Base-by-base conservation (phyloP, 805 yeast species). In the Candida maris region DNA sequence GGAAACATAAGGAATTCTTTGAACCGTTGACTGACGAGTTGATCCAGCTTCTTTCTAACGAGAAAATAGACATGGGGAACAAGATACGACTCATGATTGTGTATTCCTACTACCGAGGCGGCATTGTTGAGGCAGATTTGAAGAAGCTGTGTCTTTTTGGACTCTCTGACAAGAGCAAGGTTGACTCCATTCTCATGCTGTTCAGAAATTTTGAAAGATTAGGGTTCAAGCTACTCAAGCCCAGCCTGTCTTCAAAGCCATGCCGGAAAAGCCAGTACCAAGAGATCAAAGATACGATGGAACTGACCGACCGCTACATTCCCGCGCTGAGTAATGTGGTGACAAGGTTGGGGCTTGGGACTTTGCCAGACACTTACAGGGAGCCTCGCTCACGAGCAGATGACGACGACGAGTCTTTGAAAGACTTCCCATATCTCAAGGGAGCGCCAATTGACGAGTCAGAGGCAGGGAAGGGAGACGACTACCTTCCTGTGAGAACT, bases 51-150 rank as follows among this genome's bases (percentile, higher is more conserved):
- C 64, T 91, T 16, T 62, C 68, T 0, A 61, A 74, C 29, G 67
- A 64, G 18, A 68, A 64, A 27, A 67, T 78, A 29, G 75, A 67
- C 19, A 67, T 70, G 38, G 72, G 72, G 13, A 95, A 86, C 52
- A 86, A 86, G 54, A 65, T 87, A 38, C 73, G 98, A 41, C 64
- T 84, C 19, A 73, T 93, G 10, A 65, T 85, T 15, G 62, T 84
- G 2, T 93, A 93, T 58, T 81, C 86, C 1, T 57, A 88, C 19
- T 82, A 79, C 56, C 71, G 97, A 46, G 91, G 89, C 3, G 96
- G 96, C 0, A 62, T 93, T 12, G 70, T 84, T 4, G 82, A 78
- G 49, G 55, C 70, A 6, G 99, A 93, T 63, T 75, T 82, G 44
- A 59, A 65, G 32, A 87, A 89, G 54, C 62, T 93, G 25, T 70